These are phyloP conservation scores for Allium cepa DNA, from an alignment of 106 monocot genomes.

Conservation along the genomic window DNA sequence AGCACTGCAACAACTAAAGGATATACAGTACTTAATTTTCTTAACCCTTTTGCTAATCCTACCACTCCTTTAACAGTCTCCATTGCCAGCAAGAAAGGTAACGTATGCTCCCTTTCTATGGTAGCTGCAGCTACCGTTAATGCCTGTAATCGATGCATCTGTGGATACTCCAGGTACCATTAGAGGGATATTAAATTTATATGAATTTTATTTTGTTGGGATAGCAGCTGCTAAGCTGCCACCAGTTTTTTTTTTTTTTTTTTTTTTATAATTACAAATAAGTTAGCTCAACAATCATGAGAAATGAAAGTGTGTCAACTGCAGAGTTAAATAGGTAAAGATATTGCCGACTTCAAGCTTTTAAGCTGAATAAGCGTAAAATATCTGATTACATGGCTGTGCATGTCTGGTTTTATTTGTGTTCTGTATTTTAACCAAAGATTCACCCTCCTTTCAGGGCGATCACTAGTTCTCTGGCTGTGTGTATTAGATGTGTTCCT, in stretches of 20 bases:
- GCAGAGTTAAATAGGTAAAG: not conserved
- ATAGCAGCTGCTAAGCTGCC: slow-evolving; percentile 2
- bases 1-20: slow-evolving; percentile 22
- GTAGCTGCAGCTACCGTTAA: not conserved
- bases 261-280: not conserved
- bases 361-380: not conserved
- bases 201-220: not conserved
- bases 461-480: not conserved
- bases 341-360: too few species aligned
- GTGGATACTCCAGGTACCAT: slow-evolving; percentile 9
- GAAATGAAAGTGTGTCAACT: not conserved
- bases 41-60: slow-evolving; percentile 34
- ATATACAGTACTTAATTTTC: slow-evolving; percentile 19
- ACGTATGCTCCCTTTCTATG: slow-evolving; percentile 16
- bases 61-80: slow-evolving; percentile 34
- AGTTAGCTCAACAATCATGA: not conserved
- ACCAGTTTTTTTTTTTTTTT: not conserved
- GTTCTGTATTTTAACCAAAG: not conserved
- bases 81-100: slow-evolving; percentile 33
- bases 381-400: slow-evolving; percentile 6
- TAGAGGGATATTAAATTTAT: not conserved
- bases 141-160: not conserved
- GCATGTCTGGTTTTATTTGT: not conserved
- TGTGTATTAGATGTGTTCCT: not conserved
- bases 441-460: not conserved